Evolutionary conservation across 83 land plant species (phyloP), one percentile per base, ranked within the genome.

Genomic region (Diphasiastrum complanatum): DNA sequence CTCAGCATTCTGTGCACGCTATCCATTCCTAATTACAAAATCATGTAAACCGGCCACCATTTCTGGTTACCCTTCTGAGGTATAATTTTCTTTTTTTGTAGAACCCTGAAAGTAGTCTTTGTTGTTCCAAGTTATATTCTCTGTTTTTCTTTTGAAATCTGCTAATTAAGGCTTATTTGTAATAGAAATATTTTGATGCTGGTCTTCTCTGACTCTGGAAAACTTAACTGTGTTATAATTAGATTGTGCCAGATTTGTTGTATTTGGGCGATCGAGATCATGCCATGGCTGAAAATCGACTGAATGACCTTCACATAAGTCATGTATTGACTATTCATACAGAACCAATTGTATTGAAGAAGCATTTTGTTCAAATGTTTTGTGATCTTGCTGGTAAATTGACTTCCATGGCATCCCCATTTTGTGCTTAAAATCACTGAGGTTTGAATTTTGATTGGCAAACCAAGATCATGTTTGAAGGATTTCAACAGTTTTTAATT

Each of bases 321-420:
- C 72, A 74, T 45, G 51, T 74, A 20, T 5, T 74, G 33, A 68
- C 77, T 26, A 67, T 67, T 22, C 77, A 74, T 69, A 68, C 77
- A 40, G 77, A 74, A 61, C 66, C 66, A 31, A 3, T 74, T 3
- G 51, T 40, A 4, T 36, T 31, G 25, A 19, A 37, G 12, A 61
- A 74, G 58, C 19, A 48, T 30, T 61, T 60, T 41, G 64, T 67
- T 2, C 73, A 68, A 8, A 19, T 52, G 29, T 74, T 50, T 51
- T 60, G 50, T 26, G 61, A 74, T 34, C 52, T 74, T 51, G 66
- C 64, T 45, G 77, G 77, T 74, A 67, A 19, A 10, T 33, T 29
- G 59, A 45, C 28, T 19, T 41, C 41, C 8, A 5, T 16, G 14
- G 20, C 48, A 20, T 63, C 18, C 24, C 1, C 12, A 19, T 33